Evolutionary conservation across 768 basidiomycete species (phyloP), one percentile per base, ranked within the genome.

Genomic region (Tremella yokohamensis): DNA sequence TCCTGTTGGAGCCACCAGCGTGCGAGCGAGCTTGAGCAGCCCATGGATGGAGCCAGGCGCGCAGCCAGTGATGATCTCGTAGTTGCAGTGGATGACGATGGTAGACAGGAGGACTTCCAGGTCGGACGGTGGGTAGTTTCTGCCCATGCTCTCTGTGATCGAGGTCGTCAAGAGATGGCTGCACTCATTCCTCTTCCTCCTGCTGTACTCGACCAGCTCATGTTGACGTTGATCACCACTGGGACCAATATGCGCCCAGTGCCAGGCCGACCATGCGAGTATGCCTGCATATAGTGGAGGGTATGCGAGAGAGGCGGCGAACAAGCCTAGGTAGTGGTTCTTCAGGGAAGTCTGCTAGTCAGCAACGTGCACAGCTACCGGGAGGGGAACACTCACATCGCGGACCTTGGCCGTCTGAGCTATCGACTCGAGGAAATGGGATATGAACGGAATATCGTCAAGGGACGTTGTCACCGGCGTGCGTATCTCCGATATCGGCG

Each of bases 401-500:
- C 42, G 42, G n/a, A 45, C n/a, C 22, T 45, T 45, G n/a, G 42
- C 42, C 42, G n/a, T 18, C 15, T 45, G 42, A 45, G 42, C n/a
- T 6, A 45, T 22, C 4, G n/a, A 22, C 42, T 45, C 42, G n/a
- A 45, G 22, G 22, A 18, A 45, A 16, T 45, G 42, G 22, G 42
- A 45, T 45, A 45, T 45, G n/a, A 45, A 45, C n/a, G 42, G 42
- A 8, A 18, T n/a, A 45, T 45, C 42, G 8, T 45, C 42, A n/a
- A 22, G 22, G 4, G 42, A n/a, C 15, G 22, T 18, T 16, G 42
- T 22, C 42, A 45, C 42, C 42, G 42, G 42, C 6, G 42, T 22
- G n/a, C 42, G 42, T 18, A 34, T 34, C 29, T 34, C 29, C 29
- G 29, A 34, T 34, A 34, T 34, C 6, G 29, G 29, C 29, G 29